A percentile compares a stretch with the other conserved stretches of the same genome.
These are phyloP conservation scores for Stenocarpella maydis DNA, from an alignment of 2,329 filamentous ascomycete genomes.

Conservation along the genomic window DNA sequence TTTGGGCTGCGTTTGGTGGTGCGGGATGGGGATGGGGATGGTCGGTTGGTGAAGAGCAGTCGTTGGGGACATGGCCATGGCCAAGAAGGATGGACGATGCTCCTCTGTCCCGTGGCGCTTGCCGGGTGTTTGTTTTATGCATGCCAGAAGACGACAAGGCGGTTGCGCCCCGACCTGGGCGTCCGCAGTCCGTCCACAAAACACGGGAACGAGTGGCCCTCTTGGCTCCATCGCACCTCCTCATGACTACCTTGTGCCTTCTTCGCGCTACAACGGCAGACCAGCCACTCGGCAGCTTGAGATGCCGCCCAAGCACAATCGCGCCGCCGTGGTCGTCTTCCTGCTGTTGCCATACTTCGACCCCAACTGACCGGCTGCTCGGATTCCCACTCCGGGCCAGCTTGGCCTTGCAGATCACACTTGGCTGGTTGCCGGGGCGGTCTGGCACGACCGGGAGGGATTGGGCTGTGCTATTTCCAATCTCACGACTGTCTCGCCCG, in stretches of 20 bases:
- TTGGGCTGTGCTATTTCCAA: not conserved
- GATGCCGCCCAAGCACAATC: not conserved
- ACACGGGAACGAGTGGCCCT: not conserved
- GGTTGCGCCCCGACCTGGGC: constrained; percentile 5
- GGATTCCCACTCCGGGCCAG: not conserved
- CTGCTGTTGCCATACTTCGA: not conserved
- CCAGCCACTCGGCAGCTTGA: not conserved
- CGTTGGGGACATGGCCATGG: not conserved
- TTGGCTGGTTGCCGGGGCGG: not conserved
- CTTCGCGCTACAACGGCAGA: not conserved
- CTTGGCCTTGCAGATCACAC: constrained; percentile 8
- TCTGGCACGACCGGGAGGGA: not conserved
- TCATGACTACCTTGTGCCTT: not conserved
- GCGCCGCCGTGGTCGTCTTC: not conserved
- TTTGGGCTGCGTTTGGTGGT: not conserved
- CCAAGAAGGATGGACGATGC: not conserved
- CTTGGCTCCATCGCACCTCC: constrained; percentile 13
- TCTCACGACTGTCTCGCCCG: constrained; percentile 9
- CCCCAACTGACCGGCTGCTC: not conserved
- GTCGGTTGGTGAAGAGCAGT: not conserved
- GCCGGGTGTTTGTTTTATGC: constrained; percentile 14
- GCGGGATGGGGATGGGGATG: not conserved
- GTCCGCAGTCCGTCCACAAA: not conserved
- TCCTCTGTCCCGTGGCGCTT: not conserved
- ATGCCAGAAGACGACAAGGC: constrained; percentile 14